Evolutionary conservation across 176 grass and related monocot species (phyloP).

Genomic region (Luzula sylvatica): DNA sequence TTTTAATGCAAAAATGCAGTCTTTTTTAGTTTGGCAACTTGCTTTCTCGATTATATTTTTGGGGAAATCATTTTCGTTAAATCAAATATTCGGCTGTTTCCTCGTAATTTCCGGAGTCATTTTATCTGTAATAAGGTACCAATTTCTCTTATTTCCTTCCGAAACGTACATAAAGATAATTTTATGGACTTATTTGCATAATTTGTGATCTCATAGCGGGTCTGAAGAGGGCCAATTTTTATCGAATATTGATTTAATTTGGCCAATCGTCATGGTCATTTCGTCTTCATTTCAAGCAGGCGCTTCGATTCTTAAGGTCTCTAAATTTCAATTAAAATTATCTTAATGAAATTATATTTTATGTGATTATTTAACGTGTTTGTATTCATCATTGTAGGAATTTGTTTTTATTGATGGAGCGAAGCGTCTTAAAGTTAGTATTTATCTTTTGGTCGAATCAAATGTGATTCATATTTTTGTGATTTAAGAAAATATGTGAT

Average conservation of each 20-base stretch:
- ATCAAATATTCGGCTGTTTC: slow-evolving; percentile 60
- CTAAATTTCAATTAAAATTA: background rate
- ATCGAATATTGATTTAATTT: slow-evolving; percentile 54
- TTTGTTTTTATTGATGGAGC: slow-evolving; percentile 89
- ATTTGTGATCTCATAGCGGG: slow-evolving; percentile 37
- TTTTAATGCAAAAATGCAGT: slow-evolving; percentile 41
- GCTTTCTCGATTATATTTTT: slow-evolving; percentile 67
- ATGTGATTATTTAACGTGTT: background rate
- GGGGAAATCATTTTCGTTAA: slow-evolving; percentile 46
- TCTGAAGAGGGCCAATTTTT: slow-evolving; percentile 39
- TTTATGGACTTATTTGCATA: background rate
- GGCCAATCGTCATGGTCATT: slow-evolving; percentile 58
- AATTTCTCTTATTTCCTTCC: background rate
- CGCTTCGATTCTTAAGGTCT: slow-evolving; percentile 89
- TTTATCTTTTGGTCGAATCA: too few relatives aligned
- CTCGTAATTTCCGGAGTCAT: slow-evolving; percentile 74
- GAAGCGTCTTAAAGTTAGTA: slow-evolving; percentile 57
- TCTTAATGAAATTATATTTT: background rate
- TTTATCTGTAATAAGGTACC: slow-evolving; percentile 70
- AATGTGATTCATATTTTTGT: background rate
- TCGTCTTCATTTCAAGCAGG: slow-evolving; percentile 90
- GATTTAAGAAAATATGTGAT: background rate
- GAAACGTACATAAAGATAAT: background rate
- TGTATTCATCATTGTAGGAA: slow-evolving; percentile 54
- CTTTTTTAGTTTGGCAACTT: slow-evolving; percentile 95